Evolutionary conservation across 2,329 filamentous ascomycete species (phyloP).

Genomic region (Exophiala bonariae): DNA sequence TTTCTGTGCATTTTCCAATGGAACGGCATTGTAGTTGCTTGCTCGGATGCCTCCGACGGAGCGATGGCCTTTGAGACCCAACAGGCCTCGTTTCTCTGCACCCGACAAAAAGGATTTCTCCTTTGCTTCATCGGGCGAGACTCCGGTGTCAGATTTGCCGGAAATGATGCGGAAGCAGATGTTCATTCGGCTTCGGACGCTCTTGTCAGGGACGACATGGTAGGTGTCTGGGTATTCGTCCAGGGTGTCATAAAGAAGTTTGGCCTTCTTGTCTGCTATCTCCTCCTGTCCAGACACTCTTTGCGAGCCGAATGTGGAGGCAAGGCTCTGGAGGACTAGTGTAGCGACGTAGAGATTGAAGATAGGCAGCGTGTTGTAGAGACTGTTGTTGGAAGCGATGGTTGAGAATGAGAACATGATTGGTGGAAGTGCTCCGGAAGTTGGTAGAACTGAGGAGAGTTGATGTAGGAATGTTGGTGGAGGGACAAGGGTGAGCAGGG

Average conservation of each 20-base stretch:
- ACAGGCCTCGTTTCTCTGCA: constrained; percentile 66
- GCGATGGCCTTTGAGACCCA: constrained; percentile 85
- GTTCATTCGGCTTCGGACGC: constrained; percentile 84
- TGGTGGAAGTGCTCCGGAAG: constrained; percentile 60
- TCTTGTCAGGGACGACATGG: constrained; percentile 72
- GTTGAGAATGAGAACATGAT: constrained; percentile 80
- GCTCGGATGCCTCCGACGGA: constrained; percentile 82
- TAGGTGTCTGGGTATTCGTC: constrained; percentile 71
- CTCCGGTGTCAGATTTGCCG: constrained; percentile 48
- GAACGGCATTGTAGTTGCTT: constrained; percentile 86
- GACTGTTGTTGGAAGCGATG: constrained; percentile 86
- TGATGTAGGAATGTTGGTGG: constrained; percentile 68
- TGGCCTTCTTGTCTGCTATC: constrained; percentile 71
- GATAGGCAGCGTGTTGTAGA: constrained; percentile 95
- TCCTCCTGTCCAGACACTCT: constrained; percentile 77
- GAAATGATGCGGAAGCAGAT: constrained; percentile 81
- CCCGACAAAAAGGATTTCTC: constrained; percentile 81
- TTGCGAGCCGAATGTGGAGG: constrained; percentile 61
- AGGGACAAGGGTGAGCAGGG: constrained; percentile 68
- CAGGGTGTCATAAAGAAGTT: constrained; percentile 72
- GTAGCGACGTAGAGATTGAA: constrained; percentile 91
- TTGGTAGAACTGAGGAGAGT: constrained; percentile 62
- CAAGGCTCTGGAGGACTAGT: constrained; percentile 77
- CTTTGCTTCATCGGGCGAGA: constrained; percentile 36
- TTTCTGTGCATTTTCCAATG: constrained; percentile 48